A percentile compares a stretch with the other conserved stretches of the same genome.
Evolutionary conservation across 306 rosid genomes (phyloP).

Genomic region (Carpinus viminea): DNA sequence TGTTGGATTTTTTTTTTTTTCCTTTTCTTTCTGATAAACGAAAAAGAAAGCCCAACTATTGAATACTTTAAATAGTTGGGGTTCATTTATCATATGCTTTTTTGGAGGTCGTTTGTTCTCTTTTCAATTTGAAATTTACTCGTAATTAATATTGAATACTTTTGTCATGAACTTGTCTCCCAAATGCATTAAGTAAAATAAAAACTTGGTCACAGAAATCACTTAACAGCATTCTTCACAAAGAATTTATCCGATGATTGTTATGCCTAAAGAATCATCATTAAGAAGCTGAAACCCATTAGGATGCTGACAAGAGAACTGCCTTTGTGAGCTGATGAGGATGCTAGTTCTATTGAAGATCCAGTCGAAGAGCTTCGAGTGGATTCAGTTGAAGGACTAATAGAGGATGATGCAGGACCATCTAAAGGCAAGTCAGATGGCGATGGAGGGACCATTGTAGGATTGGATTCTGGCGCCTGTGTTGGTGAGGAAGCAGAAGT

Average conservation of each 20-base stretch:
- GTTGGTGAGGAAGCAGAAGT: too few species aligned
- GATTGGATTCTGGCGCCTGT: too few species aligned
- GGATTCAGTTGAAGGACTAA: constrained; percentile 50
- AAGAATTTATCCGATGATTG: constrained; percentile 24
- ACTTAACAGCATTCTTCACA: constrained; percentile 21
- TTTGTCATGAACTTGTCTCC: too few species aligned
- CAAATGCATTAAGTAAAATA: neutral
- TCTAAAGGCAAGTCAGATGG: constrained; percentile 25
- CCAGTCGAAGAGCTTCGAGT: constrained; percentile 1
- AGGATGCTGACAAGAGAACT: constrained; percentile 32
- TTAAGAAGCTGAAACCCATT: constrained; percentile 35
- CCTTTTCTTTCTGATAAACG: neutral
- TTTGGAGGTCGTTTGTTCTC: neutral
- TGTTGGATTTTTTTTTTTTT: neutral
- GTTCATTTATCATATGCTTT: neutral
- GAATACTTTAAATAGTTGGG: neutral
- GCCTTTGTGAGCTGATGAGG: constrained; percentile 38
- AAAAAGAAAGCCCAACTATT: neutral
- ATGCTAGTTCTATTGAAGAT: constrained; percentile 39
- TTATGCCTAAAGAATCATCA: constrained; percentile 37
- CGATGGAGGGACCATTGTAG: constrained; percentile 20
- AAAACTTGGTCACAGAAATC: constrained; percentile 20
- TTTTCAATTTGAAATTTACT: neutral
- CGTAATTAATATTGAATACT: neutral
- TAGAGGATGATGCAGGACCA: constrained; percentile 37